Percentiles rank a stretch among this genome's conserved stretches.
phyloP scores from a whole-genome alignment of 2,329 filamentous ascomycete species.

The Hortaea werneckii region DNA sequence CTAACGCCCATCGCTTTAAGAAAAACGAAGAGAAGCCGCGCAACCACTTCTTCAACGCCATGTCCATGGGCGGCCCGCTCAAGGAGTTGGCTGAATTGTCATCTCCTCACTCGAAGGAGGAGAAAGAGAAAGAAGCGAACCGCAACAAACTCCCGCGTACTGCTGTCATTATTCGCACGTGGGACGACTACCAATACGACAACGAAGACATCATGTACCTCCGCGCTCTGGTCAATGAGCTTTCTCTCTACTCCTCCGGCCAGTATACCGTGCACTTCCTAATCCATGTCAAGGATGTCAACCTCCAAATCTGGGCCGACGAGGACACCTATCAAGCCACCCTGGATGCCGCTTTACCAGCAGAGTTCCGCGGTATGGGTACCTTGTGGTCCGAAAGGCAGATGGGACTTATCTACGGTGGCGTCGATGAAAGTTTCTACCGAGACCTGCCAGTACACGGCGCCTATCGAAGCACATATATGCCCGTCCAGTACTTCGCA shows the following conservation, averaged over 20 bases:
- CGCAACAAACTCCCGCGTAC: conserved; percentile 46
- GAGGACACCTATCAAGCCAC: conserved; percentile 61
- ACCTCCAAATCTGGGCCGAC: conserved; percentile 72
- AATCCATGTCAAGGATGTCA: conserved; percentile 72
- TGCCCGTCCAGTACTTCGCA: conserved; percentile 92
- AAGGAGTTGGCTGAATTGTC: conserved; percentile 6
- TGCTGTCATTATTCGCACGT: conserved; percentile 71
- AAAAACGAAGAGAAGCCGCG: conserved; percentile 21
- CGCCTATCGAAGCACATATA: conserved; percentile 64
- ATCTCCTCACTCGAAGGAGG: neutral
- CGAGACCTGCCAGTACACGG: conserved; percentile 59
- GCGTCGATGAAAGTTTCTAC: conserved; percentile 40
- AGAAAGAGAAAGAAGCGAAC: conserved; percentile 1
- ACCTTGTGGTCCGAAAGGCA: conserved; percentile 44
- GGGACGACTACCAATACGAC: conserved; percentile 69
- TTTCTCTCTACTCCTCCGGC: conserved; percentile 65
- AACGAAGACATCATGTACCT: conserved; percentile 74
- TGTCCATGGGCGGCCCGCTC: conserved; percentile 22
- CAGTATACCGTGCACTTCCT: conserved; percentile 79
- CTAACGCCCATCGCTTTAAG: conserved; percentile 61
- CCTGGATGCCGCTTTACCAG: conserved; percentile 38
- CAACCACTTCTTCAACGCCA: conserved; percentile 32
- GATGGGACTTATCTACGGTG: conserved; percentile 46
- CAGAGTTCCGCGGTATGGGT: conserved; percentile 42
- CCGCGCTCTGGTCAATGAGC: conserved; percentile 68